Percentiles rank a stretch among this genome's conserved stretches.
These are phyloP conservation scores for Coemansia sp. DNA, from an alignment of 192 early-diverging fungal species.

Conservation along the genomic window DNA sequence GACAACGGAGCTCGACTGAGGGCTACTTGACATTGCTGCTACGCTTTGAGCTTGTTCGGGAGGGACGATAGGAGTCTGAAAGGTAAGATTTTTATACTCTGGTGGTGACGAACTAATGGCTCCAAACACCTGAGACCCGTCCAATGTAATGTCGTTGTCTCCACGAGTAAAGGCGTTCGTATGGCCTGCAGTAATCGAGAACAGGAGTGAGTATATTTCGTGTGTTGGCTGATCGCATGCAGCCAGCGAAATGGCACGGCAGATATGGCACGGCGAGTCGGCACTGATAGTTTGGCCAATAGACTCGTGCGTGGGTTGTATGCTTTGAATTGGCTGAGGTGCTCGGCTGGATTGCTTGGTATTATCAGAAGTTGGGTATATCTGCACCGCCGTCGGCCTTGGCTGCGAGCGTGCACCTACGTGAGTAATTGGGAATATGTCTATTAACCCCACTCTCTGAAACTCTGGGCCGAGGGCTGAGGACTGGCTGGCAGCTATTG, in stretches of 20 bases:
- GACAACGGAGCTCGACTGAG: neutral
- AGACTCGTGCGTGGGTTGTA: neutral
- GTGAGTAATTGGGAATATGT: neutral
- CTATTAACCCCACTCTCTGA: conserved; percentile 11
- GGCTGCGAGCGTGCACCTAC: neutral
- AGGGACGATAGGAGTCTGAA: neutral
- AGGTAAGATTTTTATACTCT: neutral
- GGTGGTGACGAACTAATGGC: neutral
- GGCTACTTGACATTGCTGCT: neutral
- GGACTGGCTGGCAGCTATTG: neutral
- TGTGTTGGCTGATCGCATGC: neutral
- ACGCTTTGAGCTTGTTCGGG: neutral
- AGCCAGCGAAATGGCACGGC: neutral
- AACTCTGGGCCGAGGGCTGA: neutral
- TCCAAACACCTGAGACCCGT: neutral
- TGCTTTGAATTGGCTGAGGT: neutral
- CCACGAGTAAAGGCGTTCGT: too few species aligned
- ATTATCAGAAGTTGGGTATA: neutral
- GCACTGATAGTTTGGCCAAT: neutral
- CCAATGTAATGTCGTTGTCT: neutral
- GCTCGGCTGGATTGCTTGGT: neutral
- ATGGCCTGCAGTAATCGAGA: neutral
- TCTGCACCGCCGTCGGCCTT: neutral
- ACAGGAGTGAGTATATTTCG: neutral
- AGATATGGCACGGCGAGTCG: neutral